These are phyloP conservation scores for Coemansia sp. DNA, from an alignment of 192 early-diverging fungal genomes.

Conservation along the genomic window DNA sequence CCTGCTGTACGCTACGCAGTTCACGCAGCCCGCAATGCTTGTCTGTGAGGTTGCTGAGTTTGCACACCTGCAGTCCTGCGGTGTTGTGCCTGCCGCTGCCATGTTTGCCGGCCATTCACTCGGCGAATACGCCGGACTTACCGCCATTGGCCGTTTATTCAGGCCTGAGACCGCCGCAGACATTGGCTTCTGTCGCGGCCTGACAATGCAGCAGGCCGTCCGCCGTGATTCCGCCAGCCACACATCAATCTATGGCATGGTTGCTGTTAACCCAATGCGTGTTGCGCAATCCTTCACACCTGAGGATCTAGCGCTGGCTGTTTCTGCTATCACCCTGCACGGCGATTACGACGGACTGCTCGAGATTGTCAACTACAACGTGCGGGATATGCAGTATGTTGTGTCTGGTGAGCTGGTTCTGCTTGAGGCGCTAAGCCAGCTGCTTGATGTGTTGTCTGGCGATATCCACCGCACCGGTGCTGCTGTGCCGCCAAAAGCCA, in stretches of 20 bases:
- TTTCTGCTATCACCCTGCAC: slow-evolving; percentile 58
- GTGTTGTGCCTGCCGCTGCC: slow-evolving; percentile 75
- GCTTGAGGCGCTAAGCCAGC: slow-evolving; percentile 72
- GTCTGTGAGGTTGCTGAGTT: slow-evolving; percentile 89
- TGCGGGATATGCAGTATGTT: slow-evolving; percentile 91
- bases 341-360: slow-evolving; percentile 68
- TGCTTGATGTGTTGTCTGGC: slow-evolving; percentile 72
- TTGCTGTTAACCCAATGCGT: slow-evolving; percentile 87
- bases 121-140: slow-evolving; percentile 91
- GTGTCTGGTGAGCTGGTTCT: slow-evolving; percentile 81
- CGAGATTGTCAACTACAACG: slow-evolving; percentile 97
- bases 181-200: slow-evolving; percentile 93
- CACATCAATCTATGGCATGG: slow-evolving; percentile 88
- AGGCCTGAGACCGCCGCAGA: slow-evolving; percentile 80
- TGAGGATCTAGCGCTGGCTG: slow-evolving; percentile 72
- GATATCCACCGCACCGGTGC: slow-evolving; percentile 56
- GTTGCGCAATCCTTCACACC: slow-evolving; percentile 79
- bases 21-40: slow-evolving; percentile 89
- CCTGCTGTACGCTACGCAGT: slow-evolving; percentile 91
- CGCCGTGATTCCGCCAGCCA: slow-evolving; percentile 69
- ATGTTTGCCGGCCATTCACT: slow-evolving; percentile 93
- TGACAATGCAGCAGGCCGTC: slow-evolving; percentile 94
- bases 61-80: slow-evolving; percentile 79
- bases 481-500: slow-evolving; percentile 60
- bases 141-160: slow-evolving; percentile 79